Conservation (phyloP, 2,329 filamentous ascomycete genomes). For the Conoideocrella luteorostrata region DNA sequence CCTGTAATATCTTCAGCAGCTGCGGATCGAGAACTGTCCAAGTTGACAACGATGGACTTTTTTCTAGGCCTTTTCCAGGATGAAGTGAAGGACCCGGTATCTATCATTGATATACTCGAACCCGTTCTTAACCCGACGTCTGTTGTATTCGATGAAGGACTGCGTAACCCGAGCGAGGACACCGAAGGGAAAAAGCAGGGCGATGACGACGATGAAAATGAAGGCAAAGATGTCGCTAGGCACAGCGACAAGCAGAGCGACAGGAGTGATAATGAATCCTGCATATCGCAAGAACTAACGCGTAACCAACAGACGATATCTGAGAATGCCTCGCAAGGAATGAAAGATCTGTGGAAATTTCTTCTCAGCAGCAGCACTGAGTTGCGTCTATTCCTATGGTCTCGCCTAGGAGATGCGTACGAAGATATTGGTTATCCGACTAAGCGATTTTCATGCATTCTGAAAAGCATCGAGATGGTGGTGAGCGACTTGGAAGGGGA, state of each 20-base stretch:
- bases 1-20: slow-evolving; percentile 76
- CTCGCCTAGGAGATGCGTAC: slow-evolving; percentile 84
- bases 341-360: slow-evolving; percentile 80
- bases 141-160: slow-evolving; percentile 30
- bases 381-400: slow-evolving; percentile 82
- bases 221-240: background rate
- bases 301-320: slow-evolving; percentile 34
- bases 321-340: slow-evolving; percentile 47
- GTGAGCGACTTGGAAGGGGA: slow-evolving; percentile 57
- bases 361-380: slow-evolving; percentile 75
- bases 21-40: slow-evolving; percentile 84
- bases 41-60: slow-evolving; percentile 93
- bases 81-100: slow-evolving; percentile 71
- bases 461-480: slow-evolving; percentile 81
- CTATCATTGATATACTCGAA: slow-evolving; percentile 85
- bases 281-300: background rate
- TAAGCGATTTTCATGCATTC: slow-evolving; percentile 80
- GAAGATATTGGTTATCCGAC: slow-evolving; percentile 75
- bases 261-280: slow-evolving; percentile 6
- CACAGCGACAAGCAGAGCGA: background rate
- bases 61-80: slow-evolving; percentile 86
- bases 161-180: slow-evolving; percentile 4
- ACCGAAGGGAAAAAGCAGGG: background rate
- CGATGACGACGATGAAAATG: background rate
- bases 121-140: slow-evolving; percentile 75